Percentiles rank a stretch among this genome's conserved stretches.
phyloP scores from a whole-genome alignment of 768 basidiomycete genomes.

The Termitomyces sp. region DNA sequence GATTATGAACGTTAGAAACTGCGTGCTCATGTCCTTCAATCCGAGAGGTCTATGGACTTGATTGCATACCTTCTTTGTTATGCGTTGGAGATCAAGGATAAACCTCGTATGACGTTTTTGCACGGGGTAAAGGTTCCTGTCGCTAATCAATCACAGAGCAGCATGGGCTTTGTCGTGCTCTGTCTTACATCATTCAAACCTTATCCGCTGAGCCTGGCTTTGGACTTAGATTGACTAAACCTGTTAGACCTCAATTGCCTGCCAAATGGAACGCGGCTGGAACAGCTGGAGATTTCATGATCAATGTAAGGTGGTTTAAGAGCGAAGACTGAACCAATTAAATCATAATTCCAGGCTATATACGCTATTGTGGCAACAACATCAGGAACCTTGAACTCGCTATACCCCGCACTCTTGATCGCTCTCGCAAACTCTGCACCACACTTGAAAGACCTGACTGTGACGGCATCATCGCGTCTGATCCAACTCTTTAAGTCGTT shows the following conservation, averaged over 20 bases:
- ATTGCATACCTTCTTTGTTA: slow-evolving; percentile 76
- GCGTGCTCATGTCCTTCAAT: slow-evolving; percentile 71
- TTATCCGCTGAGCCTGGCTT: slow-evolving; percentile 83
- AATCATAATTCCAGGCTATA: slow-evolving; percentile 51
- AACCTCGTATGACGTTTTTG: slow-evolving; percentile 58
- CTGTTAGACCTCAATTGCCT: slow-evolving; percentile 61
- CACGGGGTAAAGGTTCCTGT: neutral
- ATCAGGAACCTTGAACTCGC: slow-evolving; percentile 68
- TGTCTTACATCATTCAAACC: slow-evolving; percentile 90
- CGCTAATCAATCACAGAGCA: slow-evolving; percentile 48
- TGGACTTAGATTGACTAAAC: slow-evolving; percentile 58
- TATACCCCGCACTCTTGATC: slow-evolving; percentile 92
- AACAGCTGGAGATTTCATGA: slow-evolving; percentile 79
- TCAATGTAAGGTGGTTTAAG: slow-evolving; percentile 54
- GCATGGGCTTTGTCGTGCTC: slow-evolving; percentile 82
- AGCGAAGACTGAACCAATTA: neutral
- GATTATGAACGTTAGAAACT: slow-evolving; percentile 64
- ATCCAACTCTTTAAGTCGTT: slow-evolving; percentile 90
- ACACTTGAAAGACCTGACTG: slow-evolving; percentile 73
- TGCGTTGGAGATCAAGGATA: slow-evolving; percentile 87
- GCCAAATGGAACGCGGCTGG: slow-evolving; percentile 73
- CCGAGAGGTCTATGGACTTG: slow-evolving; percentile 72
- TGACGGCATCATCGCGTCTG: slow-evolving; percentile 77
- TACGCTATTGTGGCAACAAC: slow-evolving; percentile 89
- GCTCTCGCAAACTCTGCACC: slow-evolving; percentile 86